These are phyloP conservation scores for Paspalum notatum DNA, from an alignment of 176 grass and related monocot species.

Conservation along the genomic window DNA sequence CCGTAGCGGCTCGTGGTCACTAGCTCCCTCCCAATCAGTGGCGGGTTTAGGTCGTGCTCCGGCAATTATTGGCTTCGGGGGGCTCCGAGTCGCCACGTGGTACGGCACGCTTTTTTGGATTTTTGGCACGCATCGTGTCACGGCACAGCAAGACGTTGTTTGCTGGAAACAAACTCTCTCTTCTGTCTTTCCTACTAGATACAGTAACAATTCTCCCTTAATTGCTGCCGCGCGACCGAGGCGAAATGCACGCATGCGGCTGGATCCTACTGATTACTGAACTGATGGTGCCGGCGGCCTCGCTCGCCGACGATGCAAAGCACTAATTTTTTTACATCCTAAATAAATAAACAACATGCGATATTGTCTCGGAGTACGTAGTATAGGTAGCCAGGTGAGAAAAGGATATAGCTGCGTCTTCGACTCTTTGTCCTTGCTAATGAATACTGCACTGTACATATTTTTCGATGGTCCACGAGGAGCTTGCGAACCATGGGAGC, in stretches of 20 bases:
- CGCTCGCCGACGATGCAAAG: not conserved
- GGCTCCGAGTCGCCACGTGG: not conserved
- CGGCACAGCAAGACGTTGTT: not conserved
- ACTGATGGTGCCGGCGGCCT: not conserved
- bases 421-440: too few species aligned
- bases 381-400: too few species aligned
- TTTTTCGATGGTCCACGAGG: too few species aligned
- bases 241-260: too few species aligned
- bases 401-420: too few species aligned
- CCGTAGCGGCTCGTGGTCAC: too few species aligned
- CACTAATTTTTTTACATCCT: not conserved
- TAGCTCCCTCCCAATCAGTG: too few species aligned
- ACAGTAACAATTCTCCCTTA: too few species aligned
- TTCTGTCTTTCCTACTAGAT: not conserved
- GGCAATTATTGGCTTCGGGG: slow-evolving; percentile 30
- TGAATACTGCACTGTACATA: too few species aligned
- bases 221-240: too few species aligned
- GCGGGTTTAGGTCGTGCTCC: not conserved
- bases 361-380: not conserved
- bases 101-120: not conserved
- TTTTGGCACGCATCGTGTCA: not conserved
- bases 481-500: too few species aligned
- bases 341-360: slow-evolving; percentile 8
- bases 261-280: too few species aligned
- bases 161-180: not conserved